Evolutionary conservation across 345 rosid genomes (phyloP).

Genomic region (Sisymbrium irio): DNA sequence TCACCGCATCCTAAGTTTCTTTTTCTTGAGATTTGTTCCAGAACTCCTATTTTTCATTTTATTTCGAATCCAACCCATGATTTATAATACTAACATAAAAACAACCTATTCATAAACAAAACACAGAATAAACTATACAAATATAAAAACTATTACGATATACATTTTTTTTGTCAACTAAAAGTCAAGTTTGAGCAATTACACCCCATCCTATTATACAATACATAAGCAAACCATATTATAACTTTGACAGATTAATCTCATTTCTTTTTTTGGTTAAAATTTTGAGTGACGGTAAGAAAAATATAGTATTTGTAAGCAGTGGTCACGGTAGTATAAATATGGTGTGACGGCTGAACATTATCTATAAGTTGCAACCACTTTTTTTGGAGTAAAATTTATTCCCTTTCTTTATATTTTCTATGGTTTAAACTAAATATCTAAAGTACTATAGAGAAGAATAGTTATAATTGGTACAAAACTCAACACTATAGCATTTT

Average conservation of each 20-base stretch:
- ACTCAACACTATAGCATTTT: no score
- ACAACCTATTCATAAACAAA: background rate
- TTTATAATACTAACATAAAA: background rate
- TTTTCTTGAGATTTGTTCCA: slow-evolving; percentile 13
- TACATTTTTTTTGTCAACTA: no score
- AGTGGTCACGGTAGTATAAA: background rate
- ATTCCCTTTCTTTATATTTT: background rate
- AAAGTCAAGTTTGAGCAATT: background rate
- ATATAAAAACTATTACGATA: background rate
- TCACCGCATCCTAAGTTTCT: slow-evolving; percentile 51
- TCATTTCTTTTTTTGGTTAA: background rate
- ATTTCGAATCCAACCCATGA: background rate
- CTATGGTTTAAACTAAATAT: background rate
- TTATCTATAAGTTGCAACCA: background rate
- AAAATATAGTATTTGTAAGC: background rate
- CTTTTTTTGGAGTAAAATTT: background rate
- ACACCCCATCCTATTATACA: background rate
- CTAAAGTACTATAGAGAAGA: background rate
- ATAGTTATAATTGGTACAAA: background rate
- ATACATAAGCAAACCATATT: background rate
- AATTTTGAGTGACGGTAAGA: background rate
- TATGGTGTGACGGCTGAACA: background rate
- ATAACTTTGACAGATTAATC: background rate
- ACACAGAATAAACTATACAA: background rate
- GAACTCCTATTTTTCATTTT: background rate